Percentiles rank a stretch among this genome's conserved stretches.
phyloP scores from a whole-genome alignment of 1,139 yeast species.

The Diutina pseudorugosa region DNA sequence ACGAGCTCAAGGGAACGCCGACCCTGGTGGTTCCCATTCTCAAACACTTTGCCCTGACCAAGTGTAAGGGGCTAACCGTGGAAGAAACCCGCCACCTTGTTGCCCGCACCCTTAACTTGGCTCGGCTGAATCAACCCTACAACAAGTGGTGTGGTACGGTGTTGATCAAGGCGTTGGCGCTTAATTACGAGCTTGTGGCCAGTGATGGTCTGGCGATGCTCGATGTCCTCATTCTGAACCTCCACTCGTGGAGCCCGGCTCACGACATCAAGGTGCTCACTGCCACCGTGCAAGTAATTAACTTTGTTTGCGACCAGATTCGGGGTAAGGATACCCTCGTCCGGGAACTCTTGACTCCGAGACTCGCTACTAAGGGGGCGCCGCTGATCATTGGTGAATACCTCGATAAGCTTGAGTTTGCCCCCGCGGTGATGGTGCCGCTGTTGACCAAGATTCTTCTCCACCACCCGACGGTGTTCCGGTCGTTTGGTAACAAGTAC shows the following conservation, averaged over 20 bases:
- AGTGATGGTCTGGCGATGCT: not conserved
- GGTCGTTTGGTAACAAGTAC: not conserved
- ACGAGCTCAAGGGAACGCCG: not conserved
- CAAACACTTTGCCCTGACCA: not conserved
- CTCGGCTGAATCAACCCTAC: not conserved
- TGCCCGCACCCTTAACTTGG: not conserved
- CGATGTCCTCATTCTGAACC: not conserved
- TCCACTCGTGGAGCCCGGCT: not conserved
- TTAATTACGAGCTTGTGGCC: not conserved
- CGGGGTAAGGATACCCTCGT: not conserved
- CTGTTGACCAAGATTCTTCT: not conserved
- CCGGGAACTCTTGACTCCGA: slow-evolving; percentile 1
- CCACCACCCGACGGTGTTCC: slow-evolving; percentile 2
- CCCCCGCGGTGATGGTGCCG: not conserved
- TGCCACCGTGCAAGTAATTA: not conserved
- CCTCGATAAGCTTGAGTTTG: not conserved
- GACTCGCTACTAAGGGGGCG: not conserved
- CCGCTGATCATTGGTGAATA: not conserved
- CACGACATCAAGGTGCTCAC: not conserved
- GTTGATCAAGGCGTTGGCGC: not conserved
- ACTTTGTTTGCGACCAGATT: not conserved
- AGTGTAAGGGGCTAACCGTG: not conserved
- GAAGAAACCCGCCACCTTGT: not conserved
- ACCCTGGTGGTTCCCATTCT: slow-evolving; percentile 1
- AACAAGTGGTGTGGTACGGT: slow-evolving; percentile 1